These are phyloP conservation scores for Ogataea nakhonphanomensis DNA, from an alignment of 805 yeast species.

Conservation along the genomic window DNA sequence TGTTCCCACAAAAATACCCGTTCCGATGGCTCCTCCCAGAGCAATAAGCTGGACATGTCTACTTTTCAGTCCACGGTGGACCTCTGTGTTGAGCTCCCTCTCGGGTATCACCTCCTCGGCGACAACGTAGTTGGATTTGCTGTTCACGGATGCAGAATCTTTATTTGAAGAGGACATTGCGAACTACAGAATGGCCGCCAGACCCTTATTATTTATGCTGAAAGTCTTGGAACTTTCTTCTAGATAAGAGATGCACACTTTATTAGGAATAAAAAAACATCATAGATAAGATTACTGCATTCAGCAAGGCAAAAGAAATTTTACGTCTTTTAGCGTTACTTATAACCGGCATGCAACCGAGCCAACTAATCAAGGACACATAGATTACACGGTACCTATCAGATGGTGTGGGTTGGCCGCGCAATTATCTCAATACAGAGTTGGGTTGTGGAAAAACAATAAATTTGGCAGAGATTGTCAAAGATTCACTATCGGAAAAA, in stretches of 20 bases:
- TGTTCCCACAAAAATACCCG: conserved; percentile 50
- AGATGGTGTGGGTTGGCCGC: background rate
- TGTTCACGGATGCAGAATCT: background rate
- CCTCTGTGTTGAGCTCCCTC: conserved; percentile 5
- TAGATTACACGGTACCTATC: too few species aligned
- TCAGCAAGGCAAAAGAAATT: background rate
- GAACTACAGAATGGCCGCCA: background rate
- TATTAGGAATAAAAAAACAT: background rate
- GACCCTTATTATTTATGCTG: background rate
- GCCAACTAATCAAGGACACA: background rate
- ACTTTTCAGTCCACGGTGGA: conserved; percentile 41
- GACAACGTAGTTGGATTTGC: conserved; percentile 4
- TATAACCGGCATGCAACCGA: background rate
- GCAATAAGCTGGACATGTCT: conserved; percentile 62
- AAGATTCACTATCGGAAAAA: background rate
- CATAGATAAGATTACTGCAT: background rate
- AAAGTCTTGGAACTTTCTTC: background rate
- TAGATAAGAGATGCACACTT: background rate
- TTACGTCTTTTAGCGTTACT: background rate
- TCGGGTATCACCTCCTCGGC: conserved; percentile 4
- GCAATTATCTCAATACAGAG: background rate
- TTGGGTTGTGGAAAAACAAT: background rate
- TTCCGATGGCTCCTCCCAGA: conserved; percentile 69
- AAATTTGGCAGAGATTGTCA: too few species aligned
- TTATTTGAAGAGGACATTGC: background rate